Conservation (phyloP, 345 rosid species). For the Microcos paniculata region DNA sequence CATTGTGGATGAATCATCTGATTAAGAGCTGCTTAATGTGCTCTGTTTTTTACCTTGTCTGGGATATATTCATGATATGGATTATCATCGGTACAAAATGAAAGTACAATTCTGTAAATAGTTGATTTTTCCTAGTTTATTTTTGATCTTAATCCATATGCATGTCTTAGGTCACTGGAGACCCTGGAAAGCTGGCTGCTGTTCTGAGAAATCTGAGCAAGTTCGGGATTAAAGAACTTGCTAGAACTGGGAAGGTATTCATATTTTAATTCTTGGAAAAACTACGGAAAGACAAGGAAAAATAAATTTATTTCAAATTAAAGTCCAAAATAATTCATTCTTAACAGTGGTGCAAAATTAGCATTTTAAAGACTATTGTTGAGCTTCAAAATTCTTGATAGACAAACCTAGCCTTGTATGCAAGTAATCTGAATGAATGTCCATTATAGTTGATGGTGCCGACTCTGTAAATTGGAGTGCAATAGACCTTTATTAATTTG, state of each 20-base stretch:
- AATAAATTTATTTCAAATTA: not conserved
- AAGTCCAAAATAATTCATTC: not conserved
- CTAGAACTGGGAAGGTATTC: conserved; percentile 74
- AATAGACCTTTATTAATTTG: not conserved
- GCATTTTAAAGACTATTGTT: not conserved
- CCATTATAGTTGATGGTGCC: not conserved
- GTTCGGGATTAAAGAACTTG: conserved; percentile 91
- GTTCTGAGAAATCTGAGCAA: conserved; percentile 82
- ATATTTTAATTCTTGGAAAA: not conserved
- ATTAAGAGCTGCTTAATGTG: not conserved
- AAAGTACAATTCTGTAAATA: no score
- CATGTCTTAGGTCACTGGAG: conserved; percentile 81
- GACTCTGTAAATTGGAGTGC: not conserved
- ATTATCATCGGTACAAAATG: no score
- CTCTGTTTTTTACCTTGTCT: not conserved
- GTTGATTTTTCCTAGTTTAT: not conserved
- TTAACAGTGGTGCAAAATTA: not conserved
- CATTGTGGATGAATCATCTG: not conserved
- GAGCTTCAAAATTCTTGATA: not conserved
- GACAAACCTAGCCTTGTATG: not conserved
- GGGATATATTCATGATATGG: no score
- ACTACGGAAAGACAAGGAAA: not conserved
- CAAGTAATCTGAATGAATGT: not conserved
- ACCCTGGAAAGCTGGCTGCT: conserved; percentile 95
- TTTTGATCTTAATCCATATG: not conserved